These are phyloP conservation scores for Neurospora pannonica DNA, from an alignment of 495 filamentous ascomycete genomes.

Conservation along the genomic window DNA sequence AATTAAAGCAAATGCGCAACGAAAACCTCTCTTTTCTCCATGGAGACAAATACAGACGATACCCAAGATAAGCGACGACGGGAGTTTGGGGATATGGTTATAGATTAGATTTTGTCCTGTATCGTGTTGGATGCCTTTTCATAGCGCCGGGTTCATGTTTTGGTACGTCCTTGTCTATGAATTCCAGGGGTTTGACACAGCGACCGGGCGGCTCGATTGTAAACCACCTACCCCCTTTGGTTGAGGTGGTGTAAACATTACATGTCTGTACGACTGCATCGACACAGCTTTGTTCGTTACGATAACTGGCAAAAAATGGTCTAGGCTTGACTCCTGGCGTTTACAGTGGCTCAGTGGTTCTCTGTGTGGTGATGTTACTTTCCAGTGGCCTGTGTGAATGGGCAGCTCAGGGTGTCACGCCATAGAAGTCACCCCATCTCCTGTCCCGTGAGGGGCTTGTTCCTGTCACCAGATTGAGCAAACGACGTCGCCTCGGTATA, in stretches of 20 bases:
- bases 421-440: not conserved
- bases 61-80: constrained; percentile 14
- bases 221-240: not conserved
- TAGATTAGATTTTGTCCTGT: constrained; percentile 6
- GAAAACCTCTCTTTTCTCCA: constrained; percentile 1
- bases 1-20: constrained; percentile 2
- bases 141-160: not conserved
- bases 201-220: not conserved
- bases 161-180: not conserved
- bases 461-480: not conserved
- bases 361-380: not conserved
- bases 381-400: not conserved
- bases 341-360: not conserved
- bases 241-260: not conserved
- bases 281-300: not conserved
- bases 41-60: constrained; percentile 15
- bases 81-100: constrained; percentile 11
- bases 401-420: not conserved
- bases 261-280: not conserved
- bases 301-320: not conserved
- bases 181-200: not conserved
- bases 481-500: not conserved
- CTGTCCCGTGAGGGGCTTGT: not conserved
- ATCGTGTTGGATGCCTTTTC: constrained; percentile 4
- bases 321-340: not conserved